Conservation (phyloP, 192 early-diverging fungal species). For the Coemansia pectinata region DNA sequence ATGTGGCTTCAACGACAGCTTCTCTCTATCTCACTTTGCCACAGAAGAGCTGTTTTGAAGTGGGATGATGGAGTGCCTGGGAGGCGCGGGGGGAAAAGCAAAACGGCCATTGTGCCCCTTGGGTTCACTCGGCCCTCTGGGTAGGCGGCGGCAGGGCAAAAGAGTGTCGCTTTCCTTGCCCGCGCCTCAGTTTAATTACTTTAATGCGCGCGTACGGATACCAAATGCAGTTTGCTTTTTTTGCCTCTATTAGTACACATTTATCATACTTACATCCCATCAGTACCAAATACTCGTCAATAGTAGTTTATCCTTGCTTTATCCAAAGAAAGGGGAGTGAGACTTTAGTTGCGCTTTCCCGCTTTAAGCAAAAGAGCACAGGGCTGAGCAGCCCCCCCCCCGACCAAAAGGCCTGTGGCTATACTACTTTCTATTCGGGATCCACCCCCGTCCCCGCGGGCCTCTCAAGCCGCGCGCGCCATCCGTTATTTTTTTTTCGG, state of each 20-base stretch:
- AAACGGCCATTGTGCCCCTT: background rate
- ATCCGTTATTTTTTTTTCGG: background rate
- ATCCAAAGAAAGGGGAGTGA: background rate
- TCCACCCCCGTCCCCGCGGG: background rate
- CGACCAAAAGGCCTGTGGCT: background rate
- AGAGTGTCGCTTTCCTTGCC: background rate
- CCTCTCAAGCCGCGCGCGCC: background rate
- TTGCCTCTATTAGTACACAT: background rate
- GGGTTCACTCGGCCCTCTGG: background rate
- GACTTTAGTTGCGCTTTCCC: background rate
- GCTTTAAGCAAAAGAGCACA: background rate
- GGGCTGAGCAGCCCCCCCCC: background rate
- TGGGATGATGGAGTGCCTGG: background rate
- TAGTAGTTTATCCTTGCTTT: background rate
- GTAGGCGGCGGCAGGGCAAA: background rate
- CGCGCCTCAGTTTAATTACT: constrained; percentile 8
- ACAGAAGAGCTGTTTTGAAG: background rate
- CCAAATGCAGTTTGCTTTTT: background rate
- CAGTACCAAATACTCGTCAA: background rate
- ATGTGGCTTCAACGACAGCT: constrained; percentile 5
- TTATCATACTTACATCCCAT: background rate
- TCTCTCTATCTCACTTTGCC: background rate
- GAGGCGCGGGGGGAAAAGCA: background rate
- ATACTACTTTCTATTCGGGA: constrained; percentile 4
- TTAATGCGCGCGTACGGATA: background rate